Conservation (phyloP, 164 flowering plant genomes). For the Umbilicus rupestris region DNA sequence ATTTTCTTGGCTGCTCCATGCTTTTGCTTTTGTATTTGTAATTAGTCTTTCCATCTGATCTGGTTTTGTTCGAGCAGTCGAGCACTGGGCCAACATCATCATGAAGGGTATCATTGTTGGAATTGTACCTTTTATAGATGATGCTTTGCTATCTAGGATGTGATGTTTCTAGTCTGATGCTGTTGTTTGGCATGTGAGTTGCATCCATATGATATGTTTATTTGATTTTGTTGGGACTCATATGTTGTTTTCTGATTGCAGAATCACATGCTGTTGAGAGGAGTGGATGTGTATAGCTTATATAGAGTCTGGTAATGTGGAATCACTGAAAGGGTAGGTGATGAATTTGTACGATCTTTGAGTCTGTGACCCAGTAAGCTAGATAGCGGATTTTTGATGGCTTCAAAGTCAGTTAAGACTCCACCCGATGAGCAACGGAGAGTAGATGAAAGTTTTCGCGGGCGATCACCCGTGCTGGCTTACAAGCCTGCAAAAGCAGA, state of each 20-base stretch:
- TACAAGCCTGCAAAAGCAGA: background rate
- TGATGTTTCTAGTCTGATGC: too few relatives aligned
- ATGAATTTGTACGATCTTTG: background rate
- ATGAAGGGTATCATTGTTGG: background rate
- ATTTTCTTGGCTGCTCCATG: too few relatives aligned
- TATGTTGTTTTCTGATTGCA: background rate
- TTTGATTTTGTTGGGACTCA: background rate
- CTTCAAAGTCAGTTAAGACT: background rate
- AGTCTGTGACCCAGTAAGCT: background rate
- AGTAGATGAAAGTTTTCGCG: background rate
- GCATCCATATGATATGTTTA: background rate
- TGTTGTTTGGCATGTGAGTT: background rate
- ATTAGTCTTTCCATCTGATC: background rate
- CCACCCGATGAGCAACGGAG: background rate
- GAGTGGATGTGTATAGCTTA: too few relatives aligned
- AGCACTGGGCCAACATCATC: background rate
- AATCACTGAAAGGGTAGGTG: background rate
- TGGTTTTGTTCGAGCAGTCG: background rate
- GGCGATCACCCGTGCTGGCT: background rate
- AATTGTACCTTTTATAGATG: background rate
- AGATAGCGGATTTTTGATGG: background rate
- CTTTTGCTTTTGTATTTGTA: too few relatives aligned
- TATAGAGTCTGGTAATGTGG: background rate
- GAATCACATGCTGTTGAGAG: background rate
- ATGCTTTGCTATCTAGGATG: background rate